A percentile compares a stretch with the other conserved stretches of the same genome.
Conservation (phyloP, 495 filamentous ascomycete genomes). For the Ramalina peruviana region DNA sequence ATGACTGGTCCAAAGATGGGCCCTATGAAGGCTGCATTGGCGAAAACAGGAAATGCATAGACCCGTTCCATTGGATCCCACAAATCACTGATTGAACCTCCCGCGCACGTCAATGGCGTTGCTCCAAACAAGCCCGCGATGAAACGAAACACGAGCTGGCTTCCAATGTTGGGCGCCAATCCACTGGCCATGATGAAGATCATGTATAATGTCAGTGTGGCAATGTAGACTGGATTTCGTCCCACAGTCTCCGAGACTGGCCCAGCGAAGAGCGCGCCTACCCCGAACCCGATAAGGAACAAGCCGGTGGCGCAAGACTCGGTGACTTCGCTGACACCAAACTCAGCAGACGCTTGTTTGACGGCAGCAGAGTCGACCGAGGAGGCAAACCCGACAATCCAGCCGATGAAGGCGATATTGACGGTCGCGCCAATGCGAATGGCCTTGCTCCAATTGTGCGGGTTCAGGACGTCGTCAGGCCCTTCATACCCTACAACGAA, state of each 20-base stretch:
- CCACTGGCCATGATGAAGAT: slow-evolving; percentile 38
- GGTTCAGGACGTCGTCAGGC: slow-evolving; percentile 39
- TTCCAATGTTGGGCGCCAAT: slow-evolving; percentile 36
- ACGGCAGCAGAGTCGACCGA: slow-evolving; percentile 36
- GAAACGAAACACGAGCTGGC: slow-evolving; percentile 38
- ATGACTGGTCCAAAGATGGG: slow-evolving; percentile 26
- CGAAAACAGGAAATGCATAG: slow-evolving; percentile 34
- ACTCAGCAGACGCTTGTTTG: slow-evolving; percentile 29
- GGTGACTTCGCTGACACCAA: slow-evolving; percentile 36
- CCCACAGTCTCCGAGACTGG: slow-evolving; percentile 46
- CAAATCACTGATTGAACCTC: slow-evolving; percentile 37
- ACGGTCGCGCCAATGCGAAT: slow-evolving; percentile 30
- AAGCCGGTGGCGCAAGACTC: slow-evolving; percentile 41
- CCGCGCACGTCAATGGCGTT: slow-evolving; percentile 38
- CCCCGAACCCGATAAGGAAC: slow-evolving; percentile 50
- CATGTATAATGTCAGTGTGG: slow-evolving; percentile 34
- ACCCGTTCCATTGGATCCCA: slow-evolving; percentile 37
- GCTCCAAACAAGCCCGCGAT: slow-evolving; percentile 37
- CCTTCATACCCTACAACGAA: slow-evolving; percentile 47
- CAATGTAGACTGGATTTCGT: slow-evolving; percentile 44
- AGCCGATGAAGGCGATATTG: slow-evolving; percentile 37
- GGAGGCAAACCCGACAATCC: slow-evolving; percentile 36
- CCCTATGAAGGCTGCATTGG: slow-evolving; percentile 19
- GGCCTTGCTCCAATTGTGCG: slow-evolving; percentile 37
- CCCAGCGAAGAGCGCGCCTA: slow-evolving; percentile 36